A percentile compares a stretch with the other conserved stretches of the same genome.
phyloP scores from a whole-genome alignment of 1,284 basidiomycete genomes.

The Amylostereum chailletii region DNA sequence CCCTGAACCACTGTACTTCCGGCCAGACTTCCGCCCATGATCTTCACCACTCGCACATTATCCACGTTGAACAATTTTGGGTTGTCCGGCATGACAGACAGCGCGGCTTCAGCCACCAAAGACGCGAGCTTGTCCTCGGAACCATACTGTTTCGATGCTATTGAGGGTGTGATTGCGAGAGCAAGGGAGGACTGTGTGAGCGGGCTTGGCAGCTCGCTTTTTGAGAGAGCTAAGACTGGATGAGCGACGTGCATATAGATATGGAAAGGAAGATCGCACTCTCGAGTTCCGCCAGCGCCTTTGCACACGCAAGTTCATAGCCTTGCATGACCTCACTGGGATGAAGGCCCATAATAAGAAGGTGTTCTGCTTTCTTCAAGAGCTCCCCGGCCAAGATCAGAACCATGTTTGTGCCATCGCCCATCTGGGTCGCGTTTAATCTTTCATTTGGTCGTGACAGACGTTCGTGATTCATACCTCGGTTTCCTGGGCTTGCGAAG shows the following conservation, averaged over 20 bases:
- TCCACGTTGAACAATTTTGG: slow-evolving; percentile 94
- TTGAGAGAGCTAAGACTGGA: slow-evolving; percentile 45
- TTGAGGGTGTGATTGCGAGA: slow-evolving; percentile 80
- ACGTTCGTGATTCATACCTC: slow-evolving; percentile 52
- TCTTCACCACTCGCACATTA: slow-evolving; percentile 97
- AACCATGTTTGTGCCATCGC: slow-evolving; percentile 94
- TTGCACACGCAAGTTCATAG: slow-evolving; percentile 89
- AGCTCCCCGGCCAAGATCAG: slow-evolving; percentile 95
- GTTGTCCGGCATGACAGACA: slow-evolving; percentile 85
- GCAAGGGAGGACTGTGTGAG: slow-evolving; percentile 73
- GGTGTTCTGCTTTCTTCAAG: slow-evolving; percentile 87
- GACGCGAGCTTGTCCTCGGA: slow-evolving; percentile 78
- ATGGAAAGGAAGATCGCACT: slow-evolving; percentile 44
- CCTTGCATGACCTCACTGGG: slow-evolving; percentile 93
- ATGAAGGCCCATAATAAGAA: slow-evolving; percentile 94
- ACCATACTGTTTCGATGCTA: slow-evolving; percentile 97
- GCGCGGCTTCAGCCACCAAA: slow-evolving; percentile 89
- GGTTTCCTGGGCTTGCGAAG: slow-evolving; percentile 90
- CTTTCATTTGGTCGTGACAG: background rate
- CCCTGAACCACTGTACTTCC: slow-evolving; percentile 88
- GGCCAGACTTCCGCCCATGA: slow-evolving; percentile 86
- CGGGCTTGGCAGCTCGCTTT: slow-evolving; percentile 65
- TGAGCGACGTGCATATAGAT: slow-evolving; percentile 2
- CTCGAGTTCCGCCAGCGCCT: slow-evolving; percentile 85
- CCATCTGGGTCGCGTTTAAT: slow-evolving; percentile 55